Base-by-base conservation (phyloP, 2,329 filamentous ascomycete genomes). In the Neobulgaria alba region DNA sequence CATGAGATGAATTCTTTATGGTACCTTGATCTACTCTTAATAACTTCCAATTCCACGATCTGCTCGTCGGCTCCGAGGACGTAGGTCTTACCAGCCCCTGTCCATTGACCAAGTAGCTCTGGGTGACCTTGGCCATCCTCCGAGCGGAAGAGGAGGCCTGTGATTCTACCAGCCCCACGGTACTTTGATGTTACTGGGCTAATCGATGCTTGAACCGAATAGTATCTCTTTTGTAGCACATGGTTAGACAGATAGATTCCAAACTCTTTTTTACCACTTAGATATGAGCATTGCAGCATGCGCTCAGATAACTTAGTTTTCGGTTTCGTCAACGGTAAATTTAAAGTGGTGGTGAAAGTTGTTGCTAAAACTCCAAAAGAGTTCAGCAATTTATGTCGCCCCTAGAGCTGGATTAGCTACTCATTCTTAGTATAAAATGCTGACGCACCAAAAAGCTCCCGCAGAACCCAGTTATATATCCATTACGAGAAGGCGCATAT, bases 51-150 rank as follows among this genome's bases (percentile, higher is more conserved):
- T n/a, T 38, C 37, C 10, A 46, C 3, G 35, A 46, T 43, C 14
- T 43, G 32, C 34, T 46, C 41, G 18, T 32, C 23, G 12, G 40
- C 41, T 21, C 38, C 33, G 17, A 46, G 29, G 31, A 19, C 5
- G 29, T 43, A 46, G 10, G 30, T 46, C 10, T 33, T 17, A 10
- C 41, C 41, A 19, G 23, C 3, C 14, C 41, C 44, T 32, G 44
- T 41, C 44, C 41, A 43, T 35, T 46, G 41, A n/a, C 41, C 40
- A 38, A 46, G 36, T 16, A 46, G 32, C 10, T 43, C 41, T 32
- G 41, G 41, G 12, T 31, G 29, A 31, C 16, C 16, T 31, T 12
- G n/a, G 29, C 16, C 12, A 23, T 41, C 16, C 14, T 20, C 30
- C 39, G 31, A 29, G 33, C 29, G 41, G 29, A 47, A 44, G 30